Evolutionary conservation across 352 stramenopile species (phyloP), one percentile per base, ranked within the genome.

Genomic region (Stephanocyclus meneghinianus): DNA sequence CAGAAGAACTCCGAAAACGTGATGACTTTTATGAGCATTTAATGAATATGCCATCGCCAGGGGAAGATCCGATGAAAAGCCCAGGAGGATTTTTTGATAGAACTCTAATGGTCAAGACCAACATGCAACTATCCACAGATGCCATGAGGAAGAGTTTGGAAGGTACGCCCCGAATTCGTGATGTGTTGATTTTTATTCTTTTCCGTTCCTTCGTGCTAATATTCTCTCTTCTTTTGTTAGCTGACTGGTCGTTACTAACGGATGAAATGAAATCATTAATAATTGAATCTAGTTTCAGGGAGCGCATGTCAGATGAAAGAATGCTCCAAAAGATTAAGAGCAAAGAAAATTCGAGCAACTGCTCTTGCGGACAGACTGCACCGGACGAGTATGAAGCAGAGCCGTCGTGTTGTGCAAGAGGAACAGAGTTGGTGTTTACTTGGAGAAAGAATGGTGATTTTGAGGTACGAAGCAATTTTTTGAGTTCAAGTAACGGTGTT

Each of bases 211-310:
- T 32, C 5, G 26, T 26, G 50, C 26, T 15, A 0, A 32, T 26
- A 15, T 15, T 59, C 26, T 59, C 10, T 59, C 10, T 3, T 59
- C 1, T 32, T 32, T 32, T 11, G 15, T 30, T 59, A 59, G 78
- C 85, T 26, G 87, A 92, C 74, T 93, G 89, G 89, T 86, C 84
- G 13, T 74, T 92, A 60, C 71, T 93, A n/a, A 92, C 86, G 18
- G 71, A 82, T 29, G 86, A 92, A 77, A 81, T 72, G 69, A 60
- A 75, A 74, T 15, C 35, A 51, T 64, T 75, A 29, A 74, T 69
- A 11, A 71, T 71, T 67, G 45, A 53, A 60, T 66, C 74, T 16
- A 73, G 70, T 59, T 68, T 74, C 50, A 42, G 70, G 48, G 62
- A 72, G 35, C 77, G 85, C 40, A 81, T 80, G 15, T 85, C 87